Conservation (phyloP, 1,284 basidiomycete species). For the Athelia psychrophila region DNA sequence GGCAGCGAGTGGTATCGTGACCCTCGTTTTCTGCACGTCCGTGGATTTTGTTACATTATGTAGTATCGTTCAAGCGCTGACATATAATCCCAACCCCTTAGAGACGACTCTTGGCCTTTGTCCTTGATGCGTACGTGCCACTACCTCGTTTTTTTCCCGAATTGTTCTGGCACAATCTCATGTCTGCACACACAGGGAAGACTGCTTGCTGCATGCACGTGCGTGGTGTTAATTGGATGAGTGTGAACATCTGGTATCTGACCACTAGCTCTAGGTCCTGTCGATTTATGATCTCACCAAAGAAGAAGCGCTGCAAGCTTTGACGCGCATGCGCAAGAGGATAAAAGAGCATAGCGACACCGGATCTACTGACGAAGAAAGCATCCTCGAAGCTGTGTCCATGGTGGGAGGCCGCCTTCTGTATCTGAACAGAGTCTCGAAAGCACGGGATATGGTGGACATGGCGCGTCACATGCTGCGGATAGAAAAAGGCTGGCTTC, state of each 20-base stretch:
- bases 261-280: constrained; percentile 43
- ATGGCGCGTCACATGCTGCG: constrained; percentile 61
- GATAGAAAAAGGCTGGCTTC: constrained; percentile 77
- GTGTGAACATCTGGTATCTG: too few species aligned
- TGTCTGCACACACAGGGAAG: constrained; percentile 45
- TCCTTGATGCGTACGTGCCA: constrained; percentile 53
- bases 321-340: constrained; percentile 49
- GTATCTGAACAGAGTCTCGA: constrained; percentile 66
- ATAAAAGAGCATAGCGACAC: constrained; percentile 17
- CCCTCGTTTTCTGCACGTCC: constrained; percentile 77
- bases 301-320: constrained; percentile 61
- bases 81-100: constrained; percentile 12
- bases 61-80: constrained; percentile 4
- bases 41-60: constrained; percentile 22
- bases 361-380: constrained; percentile 21
- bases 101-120: constrained; percentile 83
- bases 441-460: constrained; percentile 56
- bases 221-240: constrained; percentile 16
- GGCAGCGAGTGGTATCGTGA: constrained; percentile 77
- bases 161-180: constrained; percentile 1
- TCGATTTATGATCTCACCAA: constrained; percentile 70
- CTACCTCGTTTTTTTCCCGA: constrained; percentile 5
- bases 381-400: constrained; percentile 51
- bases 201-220: constrained; percentile 73
- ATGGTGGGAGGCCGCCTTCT: constrained; percentile 75